Base-by-base conservation (phyloP, 148 eudicot species). In the Camellia japonica region DNA sequence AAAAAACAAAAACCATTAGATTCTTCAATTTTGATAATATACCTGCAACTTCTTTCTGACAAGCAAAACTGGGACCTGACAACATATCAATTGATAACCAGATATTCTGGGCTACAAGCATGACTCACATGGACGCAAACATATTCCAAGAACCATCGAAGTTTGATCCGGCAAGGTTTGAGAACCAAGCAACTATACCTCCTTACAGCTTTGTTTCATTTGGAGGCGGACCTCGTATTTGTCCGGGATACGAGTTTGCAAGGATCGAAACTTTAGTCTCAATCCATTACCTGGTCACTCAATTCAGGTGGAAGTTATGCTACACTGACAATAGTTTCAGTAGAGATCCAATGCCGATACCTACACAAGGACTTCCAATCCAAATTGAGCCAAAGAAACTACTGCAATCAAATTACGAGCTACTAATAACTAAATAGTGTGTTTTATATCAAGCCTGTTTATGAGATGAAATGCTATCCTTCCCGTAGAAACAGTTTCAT, bases 211-310 rank as follows among this genome's bases (percentile, higher is more conserved):
- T 42, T 59, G n/a, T 86, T 49, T 82, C 89, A 64, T 86, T 88
- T 44, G 89, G 89, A 84, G 89, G 83, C 58, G 89, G 91, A 12
- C 52, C 83, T 58, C 82, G 91, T 42, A 83, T 88, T 16, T 88
- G 91, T 67, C 89, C 91, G 4, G 89, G 89, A 65, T 67, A 82
- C n/a, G 89, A 88, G 83, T 85, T 86, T 81, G 91, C 87, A 4
- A 86, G 77, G 78, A 86, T 86, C 44, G 89, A 89, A 73, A 89
- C 81, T 4, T 61, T 89, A 8, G 83, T 86, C 38, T 51, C 84
- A 6, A 78, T 89, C 56, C 89, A 87, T 82, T 77, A 82, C 62
- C 68, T 86, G 79, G 86, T 88, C 14, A 88, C 86, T 12, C 51
- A 73, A 46, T 88, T 82, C 78, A 79, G 73, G 1, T 88, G 91